phyloP scores from a whole-genome alignment of 2,329 filamentous ascomycete species.

The Ascochyta fabae region DNA sequence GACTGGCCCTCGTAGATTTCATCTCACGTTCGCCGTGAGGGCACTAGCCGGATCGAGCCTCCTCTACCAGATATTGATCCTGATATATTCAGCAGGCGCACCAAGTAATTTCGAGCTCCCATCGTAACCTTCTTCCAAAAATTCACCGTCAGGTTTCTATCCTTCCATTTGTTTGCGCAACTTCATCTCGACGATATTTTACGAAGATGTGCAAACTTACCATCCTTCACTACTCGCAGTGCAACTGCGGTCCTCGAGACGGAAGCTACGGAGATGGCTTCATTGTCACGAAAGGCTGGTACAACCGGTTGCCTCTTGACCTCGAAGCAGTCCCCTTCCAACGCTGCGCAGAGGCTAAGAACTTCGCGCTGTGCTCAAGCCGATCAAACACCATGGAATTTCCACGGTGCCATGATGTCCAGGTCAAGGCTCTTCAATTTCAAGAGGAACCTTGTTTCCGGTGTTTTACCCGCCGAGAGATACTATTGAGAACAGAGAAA shows the following conservation, averaged over 20 bases:
- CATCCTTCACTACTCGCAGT: background rate
- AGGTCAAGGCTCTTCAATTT: background rate
- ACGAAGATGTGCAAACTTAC: slow-evolving; percentile 1
- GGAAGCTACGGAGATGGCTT: slow-evolving; percentile 1
- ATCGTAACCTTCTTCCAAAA: background rate
- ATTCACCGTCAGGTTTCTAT: background rate
- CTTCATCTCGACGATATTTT: background rate
- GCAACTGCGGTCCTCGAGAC: background rate
- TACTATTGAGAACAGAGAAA: background rate
- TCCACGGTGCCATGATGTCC: background rate
- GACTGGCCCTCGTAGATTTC: too few relatives aligned
- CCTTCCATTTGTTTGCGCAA: too few relatives aligned
- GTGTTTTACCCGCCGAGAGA: background rate
- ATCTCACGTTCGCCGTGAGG: background rate
- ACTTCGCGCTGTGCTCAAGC: background rate
- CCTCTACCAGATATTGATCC: background rate
- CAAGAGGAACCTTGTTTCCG: background rate
- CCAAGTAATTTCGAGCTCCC: background rate
- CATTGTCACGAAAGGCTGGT: background rate
- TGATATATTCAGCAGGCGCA: background rate
- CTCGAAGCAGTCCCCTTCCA: background rate
- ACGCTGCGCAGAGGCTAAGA: background rate
- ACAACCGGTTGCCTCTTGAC: background rate
- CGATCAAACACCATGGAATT: background rate
- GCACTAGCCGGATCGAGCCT: background rate